phyloP scores from a whole-genome alignment of 108 stramenopile species.

The Cyclotella sp. region DNA sequence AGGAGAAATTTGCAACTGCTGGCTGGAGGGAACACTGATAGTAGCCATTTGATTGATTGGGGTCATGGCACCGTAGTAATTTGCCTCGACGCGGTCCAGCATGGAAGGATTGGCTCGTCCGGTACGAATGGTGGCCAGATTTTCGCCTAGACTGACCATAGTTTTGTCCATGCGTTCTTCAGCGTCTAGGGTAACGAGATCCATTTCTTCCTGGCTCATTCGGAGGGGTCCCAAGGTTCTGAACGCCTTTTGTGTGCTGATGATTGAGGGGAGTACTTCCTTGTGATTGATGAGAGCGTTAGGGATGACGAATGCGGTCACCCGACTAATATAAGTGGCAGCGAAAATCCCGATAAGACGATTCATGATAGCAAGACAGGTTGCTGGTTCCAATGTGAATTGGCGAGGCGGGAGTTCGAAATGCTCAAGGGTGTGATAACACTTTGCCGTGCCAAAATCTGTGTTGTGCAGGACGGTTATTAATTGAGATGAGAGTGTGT shows the following conservation, averaged over 20 bases:
- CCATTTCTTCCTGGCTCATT: conserved; percentile 54
- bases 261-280: not conserved
- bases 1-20: conserved; percentile 85
- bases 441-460: no score
- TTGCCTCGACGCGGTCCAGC: conserved; percentile 90
- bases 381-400: no score
- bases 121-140: conserved; percentile 88
- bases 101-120: conserved; percentile 89
- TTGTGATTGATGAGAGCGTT: not conserved
- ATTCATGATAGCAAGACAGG: conserved; percentile 19
- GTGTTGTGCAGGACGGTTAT: no score
- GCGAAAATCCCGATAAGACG: conserved; percentile 21
- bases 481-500: no score
- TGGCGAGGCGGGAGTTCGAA: no score
- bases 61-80: conserved; percentile 92
- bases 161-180: conserved; percentile 91
- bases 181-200: conserved; percentile 62
- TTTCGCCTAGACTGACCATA: conserved; percentile 69
- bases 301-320: conserved; percentile 32
- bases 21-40: conserved; percentile 84
- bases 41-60: conserved; percentile 94
- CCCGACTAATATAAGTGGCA: conserved; percentile 12
- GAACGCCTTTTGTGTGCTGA: not conserved
- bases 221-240: conserved; percentile 6
- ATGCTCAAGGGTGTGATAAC: no score